Conservation (phyloP, 1,139 yeast species). For the Saccharomyces pastorianus region DNA sequence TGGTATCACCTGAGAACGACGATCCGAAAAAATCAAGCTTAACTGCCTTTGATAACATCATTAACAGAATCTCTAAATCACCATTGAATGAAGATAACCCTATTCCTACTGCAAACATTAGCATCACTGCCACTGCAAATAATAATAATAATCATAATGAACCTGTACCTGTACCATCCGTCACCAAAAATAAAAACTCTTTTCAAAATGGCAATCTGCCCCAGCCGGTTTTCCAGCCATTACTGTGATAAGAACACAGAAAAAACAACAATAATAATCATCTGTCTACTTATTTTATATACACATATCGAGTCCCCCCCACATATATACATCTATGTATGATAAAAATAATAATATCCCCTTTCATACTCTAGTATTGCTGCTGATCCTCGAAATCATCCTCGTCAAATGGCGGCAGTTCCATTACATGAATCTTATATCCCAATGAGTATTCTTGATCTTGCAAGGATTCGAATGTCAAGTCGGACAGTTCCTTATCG, state of each 20-base stretch:
- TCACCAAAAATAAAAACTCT: conserved; percentile 12
- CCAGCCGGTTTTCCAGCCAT: conserved; percentile 29
- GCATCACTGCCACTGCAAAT: background rate
- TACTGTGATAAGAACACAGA: conserved; percentile 7
- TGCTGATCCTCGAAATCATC: conserved; percentile 2
- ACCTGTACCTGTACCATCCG: background rate
- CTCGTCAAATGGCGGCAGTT: conserved; percentile 23
- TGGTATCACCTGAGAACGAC: background rate
- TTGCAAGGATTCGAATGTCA: conserved; percentile 19
- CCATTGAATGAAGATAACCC: conserved; percentile 2
- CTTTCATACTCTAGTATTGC: too few species aligned
- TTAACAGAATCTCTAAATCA: conserved; percentile 19
- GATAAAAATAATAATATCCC: background rate
- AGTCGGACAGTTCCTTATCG: conserved; percentile 24
- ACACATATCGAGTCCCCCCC: background rate
- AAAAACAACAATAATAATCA: too few species aligned
- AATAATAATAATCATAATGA: conserved; percentile 2
- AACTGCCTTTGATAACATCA: conserved; percentile 20
- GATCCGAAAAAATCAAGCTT: conserved; percentile 6
- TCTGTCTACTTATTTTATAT: conserved; percentile 4
- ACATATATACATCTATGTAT: background rate
- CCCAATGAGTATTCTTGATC: conserved; percentile 27
- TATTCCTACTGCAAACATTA: conserved; percentile 5
- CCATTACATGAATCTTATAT: conserved; percentile 20
- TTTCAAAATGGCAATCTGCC: conserved; percentile 26